Conservation (phyloP, 768 basidiomycete genomes). For the Phaeotremella skinneri region DNA sequence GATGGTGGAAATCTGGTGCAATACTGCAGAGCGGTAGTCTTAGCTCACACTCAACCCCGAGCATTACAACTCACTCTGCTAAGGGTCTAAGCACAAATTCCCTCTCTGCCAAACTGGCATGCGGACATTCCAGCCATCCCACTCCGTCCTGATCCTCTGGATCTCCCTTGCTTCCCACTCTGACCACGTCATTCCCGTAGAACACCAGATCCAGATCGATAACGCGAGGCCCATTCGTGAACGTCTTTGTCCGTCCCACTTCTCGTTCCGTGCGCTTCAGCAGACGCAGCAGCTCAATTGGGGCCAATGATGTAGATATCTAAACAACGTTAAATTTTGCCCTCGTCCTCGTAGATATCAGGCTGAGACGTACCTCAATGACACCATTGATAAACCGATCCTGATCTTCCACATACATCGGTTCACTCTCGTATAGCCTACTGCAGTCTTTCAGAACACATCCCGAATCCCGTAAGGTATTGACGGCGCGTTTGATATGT, state of each 20-base stretch:
- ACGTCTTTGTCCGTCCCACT: slow-evolving; percentile 75
- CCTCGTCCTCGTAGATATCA: background rate
- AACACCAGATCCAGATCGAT: slow-evolving; percentile 85
- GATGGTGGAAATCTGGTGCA: slow-evolving; percentile 72
- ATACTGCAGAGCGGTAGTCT: slow-evolving; percentile 58
- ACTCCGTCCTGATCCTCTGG: slow-evolving; percentile 53
- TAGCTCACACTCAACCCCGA: slow-evolving; percentile 1
- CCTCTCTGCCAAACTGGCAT: slow-evolving; percentile 73
- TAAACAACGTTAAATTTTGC: slow-evolving; percentile 44
- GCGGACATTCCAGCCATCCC: slow-evolving; percentile 76
- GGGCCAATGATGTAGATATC: slow-evolving; percentile 72
- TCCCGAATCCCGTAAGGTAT: slow-evolving; percentile 60
- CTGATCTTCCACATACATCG: slow-evolving; percentile 95
- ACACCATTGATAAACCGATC: slow-evolving; percentile 84
- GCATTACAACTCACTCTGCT: slow-evolving; percentile 66
- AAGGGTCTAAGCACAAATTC: slow-evolving; percentile 90
- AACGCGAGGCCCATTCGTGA: slow-evolving; percentile 81
- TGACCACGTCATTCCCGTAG: slow-evolving; percentile 64
- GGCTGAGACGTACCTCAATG: slow-evolving; percentile 64
- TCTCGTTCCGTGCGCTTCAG: slow-evolving; percentile 70
- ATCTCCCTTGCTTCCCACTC: slow-evolving; percentile 56
- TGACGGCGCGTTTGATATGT: slow-evolving; percentile 76
- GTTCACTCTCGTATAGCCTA: slow-evolving; percentile 86
- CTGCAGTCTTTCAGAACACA: slow-evolving; percentile 57
- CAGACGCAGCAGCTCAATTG: slow-evolving; percentile 61